Percentiles rank a stretch among this genome's conserved stretches.
phyloP scores from a whole-genome alignment of 352 stramenopile species.

The Nothophytophthora sp. region DNA sequence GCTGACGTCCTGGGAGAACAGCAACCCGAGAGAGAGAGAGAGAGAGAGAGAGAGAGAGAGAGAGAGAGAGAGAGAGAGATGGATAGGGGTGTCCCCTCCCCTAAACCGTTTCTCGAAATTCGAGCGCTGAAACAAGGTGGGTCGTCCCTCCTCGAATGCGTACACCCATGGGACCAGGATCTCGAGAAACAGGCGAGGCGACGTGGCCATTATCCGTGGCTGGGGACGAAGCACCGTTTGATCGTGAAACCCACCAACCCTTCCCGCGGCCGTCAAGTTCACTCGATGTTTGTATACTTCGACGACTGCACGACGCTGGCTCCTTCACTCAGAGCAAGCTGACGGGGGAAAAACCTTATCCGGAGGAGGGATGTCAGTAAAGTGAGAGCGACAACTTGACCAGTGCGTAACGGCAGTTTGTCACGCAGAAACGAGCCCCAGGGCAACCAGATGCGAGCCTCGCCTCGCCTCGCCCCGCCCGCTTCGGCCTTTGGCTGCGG shows the following conservation, averaged over 20 bases:
- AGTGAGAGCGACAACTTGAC: background rate
- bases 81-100: too few relatives aligned
- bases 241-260: background rate
- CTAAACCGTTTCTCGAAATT: too few relatives aligned
- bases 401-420: too few relatives aligned
- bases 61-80: too few relatives aligned
- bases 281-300: slow-evolving; percentile 7
- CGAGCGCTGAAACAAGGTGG: slow-evolving; percentile 1
- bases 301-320: slow-evolving; percentile 11
- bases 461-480: too few relatives aligned
- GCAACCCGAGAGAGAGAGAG: too few relatives aligned
- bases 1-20: too few relatives aligned
- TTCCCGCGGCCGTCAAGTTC: background rate
- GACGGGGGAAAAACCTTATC: slow-evolving; percentile 11
- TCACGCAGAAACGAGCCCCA: background rate
- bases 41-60: too few relatives aligned
- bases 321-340: slow-evolving; percentile 4
- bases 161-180: too few relatives aligned
- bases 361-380: background rate
- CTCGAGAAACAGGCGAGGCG: too few relatives aligned
- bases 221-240: background rate
- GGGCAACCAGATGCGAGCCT: too few relatives aligned
- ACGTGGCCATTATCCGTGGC: background rate
- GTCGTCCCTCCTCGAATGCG: background rate
- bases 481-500: too few relatives aligned